Evolutionary conservation across 1,284 basidiomycete genomes (phyloP), one percentile per base, ranked within the genome.

Genomic region (Ganoderma boninense): DNA sequence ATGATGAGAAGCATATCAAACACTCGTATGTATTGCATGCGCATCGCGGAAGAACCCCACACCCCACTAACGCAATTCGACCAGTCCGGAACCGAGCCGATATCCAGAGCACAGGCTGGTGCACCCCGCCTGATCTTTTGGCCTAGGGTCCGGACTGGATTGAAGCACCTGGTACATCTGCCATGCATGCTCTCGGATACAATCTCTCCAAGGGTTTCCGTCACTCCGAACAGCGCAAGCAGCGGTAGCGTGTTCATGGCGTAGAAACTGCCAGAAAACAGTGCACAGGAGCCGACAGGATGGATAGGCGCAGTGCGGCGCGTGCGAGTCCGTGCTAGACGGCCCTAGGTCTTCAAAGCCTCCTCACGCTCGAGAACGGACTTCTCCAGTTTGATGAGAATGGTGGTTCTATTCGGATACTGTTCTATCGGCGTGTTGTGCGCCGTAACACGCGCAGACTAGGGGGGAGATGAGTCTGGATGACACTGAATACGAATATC

Each of bases 371-470:
- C 95, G 79, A 97, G 86, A 62, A 97, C 95, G 68, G 91, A 92
- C 79, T 91, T 91, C 81, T 98, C 96, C 70, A 98, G 86, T 83
- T 98, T 98, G 84, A 98, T 97, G 62, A 98, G 87, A 71, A 98
- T 95, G 20, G 96, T 97, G 1, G 93, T 97, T 65, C 96, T 89
- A 66, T 92, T 89, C 1, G 97, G 96, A 77, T 87, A 90, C 72
- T 93, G 90, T 13, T 92, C 84, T 0, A 90, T 96, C 0, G 96
- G 92, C 0, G 98, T 97, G 56, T 93, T 94, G 80, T 99, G 98
- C 0, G 98, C 97, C 0, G 98, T 99, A 18, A 99, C 98, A 75
- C 97, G 88, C 2, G 97, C 96, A 14, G 97, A 97, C 97, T 99
- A 79, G 20, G 59, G 72, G 63, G 20, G 1, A 6, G 11, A 42